Evolutionary conservation across 2,329 filamentous ascomycete species (phyloP).

Genomic region (Pseudopithomyces maydicus): DNA sequence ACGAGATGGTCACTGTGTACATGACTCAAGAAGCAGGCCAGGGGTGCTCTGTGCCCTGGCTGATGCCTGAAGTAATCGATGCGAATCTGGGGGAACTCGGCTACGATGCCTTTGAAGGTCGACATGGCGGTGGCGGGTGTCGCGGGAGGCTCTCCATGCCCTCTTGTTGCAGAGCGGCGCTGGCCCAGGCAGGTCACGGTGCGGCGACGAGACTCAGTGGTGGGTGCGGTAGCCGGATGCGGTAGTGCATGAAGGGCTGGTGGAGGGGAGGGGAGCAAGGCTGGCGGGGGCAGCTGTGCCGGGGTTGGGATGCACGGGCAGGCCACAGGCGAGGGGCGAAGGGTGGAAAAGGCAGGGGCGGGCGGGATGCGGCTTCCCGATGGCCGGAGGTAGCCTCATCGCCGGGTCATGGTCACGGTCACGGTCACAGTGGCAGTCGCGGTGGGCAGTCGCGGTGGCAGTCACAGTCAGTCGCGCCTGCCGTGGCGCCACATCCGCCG

Average conservation of each 20-base stretch:
- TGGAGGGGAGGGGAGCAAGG: neutral
- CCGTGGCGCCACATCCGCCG: too few relatives aligned
- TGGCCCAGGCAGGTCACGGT: too few relatives aligned
- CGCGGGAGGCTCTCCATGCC: neutral
- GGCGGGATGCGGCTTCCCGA: slow-evolving; percentile 3
- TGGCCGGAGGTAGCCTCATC: neutral
- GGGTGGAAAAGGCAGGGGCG: slow-evolving; percentile 5
- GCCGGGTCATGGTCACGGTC: neutral
- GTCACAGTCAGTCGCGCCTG: too few relatives aligned
- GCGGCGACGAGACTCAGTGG: too few relatives aligned
- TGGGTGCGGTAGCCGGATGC: neutral
- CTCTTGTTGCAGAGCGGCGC: too few relatives aligned
- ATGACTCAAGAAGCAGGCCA: slow-evolving; percentile 90
- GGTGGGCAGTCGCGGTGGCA: too few relatives aligned
- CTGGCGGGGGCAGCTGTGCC: neutral
- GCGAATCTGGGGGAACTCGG: slow-evolving; percentile 79
- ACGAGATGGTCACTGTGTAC: slow-evolving; percentile 88
- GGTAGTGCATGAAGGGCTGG: slow-evolving; percentile 7
- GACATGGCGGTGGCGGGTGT: slow-evolving; percentile 27
- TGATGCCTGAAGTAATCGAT: slow-evolving; percentile 80
- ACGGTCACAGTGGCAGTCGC: too few relatives aligned
- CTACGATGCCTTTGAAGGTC: slow-evolving; percentile 42
- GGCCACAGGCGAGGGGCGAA: neutral
- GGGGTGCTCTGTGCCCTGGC: slow-evolving; percentile 61
- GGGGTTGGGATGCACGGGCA: neutral